Base-by-base conservation (phyloP, 805 yeast genomes). In the Cyberlindnera sargentensis region DNA sequence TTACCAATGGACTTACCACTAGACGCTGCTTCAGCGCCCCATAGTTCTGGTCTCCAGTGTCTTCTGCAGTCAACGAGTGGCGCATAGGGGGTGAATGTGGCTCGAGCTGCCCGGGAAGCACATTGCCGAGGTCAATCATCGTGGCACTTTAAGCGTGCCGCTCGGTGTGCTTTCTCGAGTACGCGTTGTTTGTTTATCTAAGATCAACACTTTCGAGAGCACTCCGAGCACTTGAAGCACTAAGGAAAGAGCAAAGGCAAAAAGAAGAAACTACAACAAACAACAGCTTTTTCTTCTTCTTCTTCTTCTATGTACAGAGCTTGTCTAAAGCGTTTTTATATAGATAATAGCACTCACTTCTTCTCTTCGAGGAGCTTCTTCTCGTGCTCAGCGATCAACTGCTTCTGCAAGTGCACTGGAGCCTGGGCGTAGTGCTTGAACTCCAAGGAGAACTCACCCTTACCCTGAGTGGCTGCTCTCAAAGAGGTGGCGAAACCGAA, bases 381-480 rank as follows among this genome's bases (percentile, higher is more conserved):
- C 54, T 77, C 75, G 61, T 79, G 80, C 59, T 87, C 95, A 42
- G 84, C 95, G 52, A 93, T 82, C 68, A 93, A 75, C 68, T 91
- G 85, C 61, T 74, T 84, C 70, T 93, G 99, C 52, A 91, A 73
- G 53, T 88, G 96, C 32, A 91, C 87, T 39, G 95, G 76, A 41
- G 95, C 84, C 53, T 95, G 96, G 40, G 91, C 79, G 64, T 91
- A 93, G 59, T 88, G 85, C 62, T 85, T 82, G 71, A 93, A 93
- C 65, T 93, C 99, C 65, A 93, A 75, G 2, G 96, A 78, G 66
- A 93, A 93, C 69, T 95, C 98, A 59, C 99, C 99, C 65, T 93
- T 93, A 68, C 99, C 99, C 68, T 93, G 99, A 11, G 99, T 91
- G 47, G 86, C 80, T 23, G 99, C 98, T 73, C 99, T 84, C 61